Conservation (phyloP, 305 asterid genomes). For the Solanum aculeatissimum region DNA sequence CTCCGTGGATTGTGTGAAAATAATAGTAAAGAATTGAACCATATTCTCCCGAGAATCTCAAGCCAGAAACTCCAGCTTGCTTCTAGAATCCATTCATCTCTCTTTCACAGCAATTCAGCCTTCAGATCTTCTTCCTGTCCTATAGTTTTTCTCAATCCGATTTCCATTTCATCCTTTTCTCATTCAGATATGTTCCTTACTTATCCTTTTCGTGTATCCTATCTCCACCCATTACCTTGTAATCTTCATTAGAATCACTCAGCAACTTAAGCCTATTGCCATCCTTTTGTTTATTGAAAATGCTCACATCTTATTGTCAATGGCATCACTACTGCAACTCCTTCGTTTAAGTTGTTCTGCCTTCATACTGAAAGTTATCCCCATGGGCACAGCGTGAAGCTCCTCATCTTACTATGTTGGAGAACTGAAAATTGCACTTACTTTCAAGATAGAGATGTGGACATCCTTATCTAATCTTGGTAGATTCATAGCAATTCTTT, state of each 20-base stretch:
- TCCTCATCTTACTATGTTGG: background rate
- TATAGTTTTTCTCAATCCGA: no score
- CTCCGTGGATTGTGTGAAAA: no score
- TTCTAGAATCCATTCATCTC: no score
- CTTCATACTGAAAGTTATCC: background rate
- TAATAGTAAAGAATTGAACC: no score
- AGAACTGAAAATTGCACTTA: background rate
- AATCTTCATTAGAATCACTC: background rate
- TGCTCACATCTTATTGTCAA: background rate
- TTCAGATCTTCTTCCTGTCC: no score
- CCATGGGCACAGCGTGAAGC: background rate
- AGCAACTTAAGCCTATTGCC: background rate
- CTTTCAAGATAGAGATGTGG: background rate
- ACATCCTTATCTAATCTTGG: background rate
- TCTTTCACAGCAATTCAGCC: no score
- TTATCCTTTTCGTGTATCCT: background rate
- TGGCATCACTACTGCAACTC: background rate
- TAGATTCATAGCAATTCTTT: background rate
- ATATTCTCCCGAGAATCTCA: no score
- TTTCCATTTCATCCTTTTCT: no score
- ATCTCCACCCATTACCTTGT: background rate
- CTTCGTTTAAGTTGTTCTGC: background rate
- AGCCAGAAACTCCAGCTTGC: no score
- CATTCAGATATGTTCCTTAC: background rate
- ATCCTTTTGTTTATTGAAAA: background rate